Base-by-base conservation (phyloP, 2,329 filamentous ascomycete genomes). In the Colletotrichum sp. region DNA sequence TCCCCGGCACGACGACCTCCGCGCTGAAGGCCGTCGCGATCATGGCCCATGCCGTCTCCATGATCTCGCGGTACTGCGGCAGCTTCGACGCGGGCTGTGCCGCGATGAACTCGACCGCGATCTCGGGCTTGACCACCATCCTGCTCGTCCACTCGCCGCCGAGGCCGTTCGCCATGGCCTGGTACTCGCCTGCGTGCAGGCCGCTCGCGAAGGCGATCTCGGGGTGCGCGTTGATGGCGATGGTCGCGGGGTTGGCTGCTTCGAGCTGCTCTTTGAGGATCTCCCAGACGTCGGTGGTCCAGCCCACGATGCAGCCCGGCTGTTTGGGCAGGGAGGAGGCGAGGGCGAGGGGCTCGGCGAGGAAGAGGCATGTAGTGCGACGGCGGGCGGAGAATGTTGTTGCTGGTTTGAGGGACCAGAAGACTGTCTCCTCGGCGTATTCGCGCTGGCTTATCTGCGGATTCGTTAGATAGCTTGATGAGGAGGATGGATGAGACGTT, bases 31-130 rank as follows among this genome's bases (percentile, higher is more conserved):
- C 87, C 77, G 88, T 86, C 34, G 82, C 80, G 70, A 89, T 89
- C 75, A 88, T 86, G 1, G 86, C 87, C 88, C 88, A 90, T 1
- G 87, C 85, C n/a, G 88, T 89, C 80, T 88, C 86, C 84, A 86
- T 85, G 80, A 90, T 81, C 66, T 83, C 83, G 18, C 79, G 79
- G 78, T 89, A 90, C 87, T 85, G 88, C 1, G 77, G 79, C 57
- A 88, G 79, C 39, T 85, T 82, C 8, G 80, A 80, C 6, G 80
- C 77, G 1, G 87, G 83, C 85, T 87, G 87, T 8, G 86, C 86
- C 10, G 85, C 87, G 12, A 89, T 82, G 73, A 86, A 83, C 80
- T 89, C 87, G 63, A 89, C 84, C 5, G 84, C 85, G 5, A 89
- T 79, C 85, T 88, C 85, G 6, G 86, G 84, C 79, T 84, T 81